phyloP scores from a whole-genome alignment of 495 filamentous ascomycete genomes.

The Peziza echinospora region DNA sequence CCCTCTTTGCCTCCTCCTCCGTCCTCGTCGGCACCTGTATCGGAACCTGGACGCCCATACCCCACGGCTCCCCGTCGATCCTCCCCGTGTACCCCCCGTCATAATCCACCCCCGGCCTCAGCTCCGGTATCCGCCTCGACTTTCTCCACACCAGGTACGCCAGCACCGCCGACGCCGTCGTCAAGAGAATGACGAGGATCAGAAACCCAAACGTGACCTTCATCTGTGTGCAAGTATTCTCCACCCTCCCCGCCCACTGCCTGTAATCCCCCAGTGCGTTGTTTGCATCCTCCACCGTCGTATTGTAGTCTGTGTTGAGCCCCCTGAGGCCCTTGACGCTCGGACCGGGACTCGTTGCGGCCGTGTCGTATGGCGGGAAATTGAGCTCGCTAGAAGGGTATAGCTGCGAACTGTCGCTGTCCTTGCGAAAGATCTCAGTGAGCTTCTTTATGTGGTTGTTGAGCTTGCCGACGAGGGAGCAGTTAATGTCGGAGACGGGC shows the following conservation, averaged over 20 bases:
- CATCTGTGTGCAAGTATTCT: conserved; percentile 4
- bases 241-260: conserved; percentile 8
- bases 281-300: conserved; percentile 1
- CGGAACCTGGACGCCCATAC: not conserved
- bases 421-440: conserved; percentile 5
- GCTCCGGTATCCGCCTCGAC: not conserved
- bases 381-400: not conserved
- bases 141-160: not conserved
- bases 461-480: conserved; percentile 2
- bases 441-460: conserved; percentile 8
- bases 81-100: not conserved
- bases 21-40: not conserved
- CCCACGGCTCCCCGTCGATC: not conserved
- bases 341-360: too few species aligned
- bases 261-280: conserved; percentile 8
- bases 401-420: not conserved
- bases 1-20: not conserved
- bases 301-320: conserved; percentile 3
- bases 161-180: not conserved
- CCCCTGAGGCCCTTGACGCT: conserved; percentile 3
- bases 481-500: conserved; percentile 5
- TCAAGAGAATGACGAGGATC: not conserved
- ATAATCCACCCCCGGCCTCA: not conserved
- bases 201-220: conserved; percentile 6
- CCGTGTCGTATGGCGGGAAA: not conserved